Base-by-base conservation (phyloP, 2,329 filamentous ascomycete species). In the Colletotrichum euphorbiae region DNA sequence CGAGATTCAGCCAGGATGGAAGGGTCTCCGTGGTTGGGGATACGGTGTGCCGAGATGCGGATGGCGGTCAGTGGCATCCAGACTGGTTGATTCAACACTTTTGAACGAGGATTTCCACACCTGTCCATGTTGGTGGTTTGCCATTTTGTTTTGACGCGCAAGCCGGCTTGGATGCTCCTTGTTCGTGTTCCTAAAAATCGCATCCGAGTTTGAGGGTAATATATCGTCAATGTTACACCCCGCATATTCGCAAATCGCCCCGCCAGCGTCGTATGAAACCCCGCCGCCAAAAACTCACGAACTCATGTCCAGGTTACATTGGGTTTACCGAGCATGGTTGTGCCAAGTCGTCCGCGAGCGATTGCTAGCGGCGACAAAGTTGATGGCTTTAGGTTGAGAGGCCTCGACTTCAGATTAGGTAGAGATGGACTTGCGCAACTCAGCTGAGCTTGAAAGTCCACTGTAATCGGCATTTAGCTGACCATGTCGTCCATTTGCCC, bases 241-340 rank as follows among this genome's bases (percentile, higher is more conserved):
- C 57, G 33, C 57, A 62, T 11, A 40, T 12, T 40, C 28, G 12
- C n/a, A 17, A 13, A n/a, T 9, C 4, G 33, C 33, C 45, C 45
- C 36, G 21, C 48, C 31, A 21, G 21, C 31, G 33, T 50, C 21
- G 50, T 17, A 62, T n/a, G 50, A 24, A 19, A 42, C 43, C 21
- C 58, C 50, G 42, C 51, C 50, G 17, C 43, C 51, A 51, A 56
- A 21, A 33, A 17, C 13, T 38, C 43, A 43, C 43, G n/a, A 40
- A 11, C 40, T 46, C 42, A 17, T 33, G 8, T 5, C 11, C 17
- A 42, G 24, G 63, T 67, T 56, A 21, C 12, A 56, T 36, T 36
- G n/a, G 12, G 11, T 15, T 42, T 43, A 33, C 33, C 6, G 24
- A 51, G 50, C 17, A 13, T 3, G 24, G 19, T 15, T 4, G 3